phyloP scores from a whole-genome alignment of 2,329 filamentous ascomycete species.

The Macroventuria anomochaeta region DNA sequence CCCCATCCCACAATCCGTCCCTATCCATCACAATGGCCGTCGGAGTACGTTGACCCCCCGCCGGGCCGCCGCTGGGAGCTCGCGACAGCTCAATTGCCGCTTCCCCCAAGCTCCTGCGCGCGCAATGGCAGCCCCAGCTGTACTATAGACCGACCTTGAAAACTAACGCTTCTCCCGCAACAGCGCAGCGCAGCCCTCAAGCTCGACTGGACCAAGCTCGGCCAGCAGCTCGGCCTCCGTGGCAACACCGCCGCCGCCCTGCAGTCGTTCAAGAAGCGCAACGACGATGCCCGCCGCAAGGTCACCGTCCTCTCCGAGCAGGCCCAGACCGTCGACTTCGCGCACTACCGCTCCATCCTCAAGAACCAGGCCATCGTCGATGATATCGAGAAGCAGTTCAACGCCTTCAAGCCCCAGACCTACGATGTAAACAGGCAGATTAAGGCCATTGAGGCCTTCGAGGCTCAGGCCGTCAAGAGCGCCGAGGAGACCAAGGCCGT shows the following conservation, averaged over 20 bases:
- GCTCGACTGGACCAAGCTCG: conserved; percentile 98
- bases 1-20: conserved; percentile 42
- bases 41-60: conserved; percentile 48
- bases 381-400: conserved; percentile 97
- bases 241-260: conserved; percentile 92
- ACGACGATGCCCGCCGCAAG: conserved; percentile 97
- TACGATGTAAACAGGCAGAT: conserved; percentile 94
- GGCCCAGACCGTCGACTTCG: conserved; percentile 88
- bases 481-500: conserved; percentile 95
- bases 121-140: conserved; percentile 40
- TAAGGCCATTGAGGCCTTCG: conserved; percentile 97
- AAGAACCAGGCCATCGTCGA: conserved; percentile 97
- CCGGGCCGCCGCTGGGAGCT: conserved; percentile 28
- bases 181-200: conserved; percentile 98
- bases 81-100: conserved; percentile 37
- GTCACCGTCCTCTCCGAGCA: conserved; percentile 83
- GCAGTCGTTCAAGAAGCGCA: conserved; percentile 98
- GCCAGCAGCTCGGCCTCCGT: conserved; percentile 91
- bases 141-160: conserved; percentile 28
- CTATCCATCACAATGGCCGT: conserved; percentile 54
- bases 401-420: conserved; percentile 85
- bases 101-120: conserved; percentile 30
- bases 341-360: conserved; percentile 85
- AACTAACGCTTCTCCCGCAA: conserved; percentile 44
- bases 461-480: conserved; percentile 95